Evolutionary conservation across 2,329 filamentous ascomycete genomes (phyloP).

Genomic region (Chrysoporthe puriensis): DNA sequence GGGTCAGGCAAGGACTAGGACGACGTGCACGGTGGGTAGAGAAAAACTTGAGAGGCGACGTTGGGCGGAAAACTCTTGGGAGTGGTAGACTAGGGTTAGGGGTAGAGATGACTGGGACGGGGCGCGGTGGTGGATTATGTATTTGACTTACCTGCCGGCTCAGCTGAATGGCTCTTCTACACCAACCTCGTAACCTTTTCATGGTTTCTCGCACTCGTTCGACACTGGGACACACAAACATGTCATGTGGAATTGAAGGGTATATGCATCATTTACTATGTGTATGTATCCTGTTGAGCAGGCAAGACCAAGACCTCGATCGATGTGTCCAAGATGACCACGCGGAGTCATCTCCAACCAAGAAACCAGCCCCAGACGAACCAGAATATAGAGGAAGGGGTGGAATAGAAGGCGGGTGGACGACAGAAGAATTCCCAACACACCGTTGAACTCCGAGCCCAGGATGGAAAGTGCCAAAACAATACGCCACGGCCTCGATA

Average conservation of each 20-base stretch:
- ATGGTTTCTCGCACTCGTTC: background rate
- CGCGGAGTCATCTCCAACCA: background rate
- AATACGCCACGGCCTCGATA: background rate
- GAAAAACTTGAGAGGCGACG: background rate
- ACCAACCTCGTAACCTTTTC: background rate
- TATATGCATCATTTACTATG: slow-evolving; percentile 14
- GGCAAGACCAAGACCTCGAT: background rate
- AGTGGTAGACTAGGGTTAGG: background rate
- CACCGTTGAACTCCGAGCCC: slow-evolving; percentile 11
- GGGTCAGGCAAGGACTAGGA: too few relatives aligned
- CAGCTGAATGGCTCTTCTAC: too few relatives aligned
- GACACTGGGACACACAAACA: background rate
- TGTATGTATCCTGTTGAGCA: background rate
- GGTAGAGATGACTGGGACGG: too few relatives aligned
- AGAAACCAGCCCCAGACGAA: background rate
- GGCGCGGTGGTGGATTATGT: background rate
- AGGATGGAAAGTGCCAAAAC: slow-evolving; percentile 1
- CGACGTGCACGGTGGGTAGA: background rate
- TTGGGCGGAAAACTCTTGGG: background rate
- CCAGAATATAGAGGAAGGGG: slow-evolving; percentile 1
- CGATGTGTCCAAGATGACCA: slow-evolving; percentile 9
- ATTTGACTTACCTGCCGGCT: background rate
- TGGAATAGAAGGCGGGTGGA: background rate
- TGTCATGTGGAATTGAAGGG: slow-evolving; percentile 1
- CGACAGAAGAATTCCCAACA: slow-evolving; percentile 4